phyloP scores from a whole-genome alignment of 371 early-diverging fungal species.

The Rhizopus stolonifer region DNA sequence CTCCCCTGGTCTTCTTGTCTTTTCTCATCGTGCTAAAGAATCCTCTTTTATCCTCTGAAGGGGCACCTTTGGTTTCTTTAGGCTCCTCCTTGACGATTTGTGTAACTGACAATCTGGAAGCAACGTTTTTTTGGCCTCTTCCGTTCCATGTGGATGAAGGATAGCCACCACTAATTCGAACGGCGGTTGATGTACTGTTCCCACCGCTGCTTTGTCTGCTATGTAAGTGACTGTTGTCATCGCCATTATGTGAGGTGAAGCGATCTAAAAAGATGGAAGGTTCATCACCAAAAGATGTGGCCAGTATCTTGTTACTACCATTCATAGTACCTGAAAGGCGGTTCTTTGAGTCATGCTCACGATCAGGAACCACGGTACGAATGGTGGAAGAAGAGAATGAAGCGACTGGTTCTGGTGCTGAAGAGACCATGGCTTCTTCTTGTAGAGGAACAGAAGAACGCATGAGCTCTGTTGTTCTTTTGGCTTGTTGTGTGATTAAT shows the following conservation, averaged over 20 bases:
- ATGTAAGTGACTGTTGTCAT: conserved; percentile 8
- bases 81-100: conserved; percentile 2
- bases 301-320: conserved; percentile 18
- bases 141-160: conserved; percentile 24
- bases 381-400: conserved; percentile 30
- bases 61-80: not conserved
- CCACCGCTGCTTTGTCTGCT: conserved; percentile 24
- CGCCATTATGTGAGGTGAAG: conserved; percentile 7
- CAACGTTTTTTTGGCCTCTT: not conserved
- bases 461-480: conserved; percentile 7
- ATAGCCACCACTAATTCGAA: conserved; percentile 13
- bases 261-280: not conserved
- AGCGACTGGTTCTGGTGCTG: conserved; percentile 21
- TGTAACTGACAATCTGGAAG: conserved; percentile 5
- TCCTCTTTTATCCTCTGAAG: conserved; percentile 6
- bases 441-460: not conserved
- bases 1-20: conserved; percentile 18
- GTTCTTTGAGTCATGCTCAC: no score
- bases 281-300: conserved; percentile 6
- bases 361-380: conserved; percentile 18
- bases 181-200: conserved; percentile 19
- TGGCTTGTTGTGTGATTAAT: conserved; percentile 13
- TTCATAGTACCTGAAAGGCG: not conserved
- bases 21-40: conserved; percentile 29
- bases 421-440: conserved; percentile 3